These are phyloP conservation scores for Trichoderma polysporum DNA, from an alignment of 2,329 filamentous ascomycete genomes.

Conservation along the genomic window DNA sequence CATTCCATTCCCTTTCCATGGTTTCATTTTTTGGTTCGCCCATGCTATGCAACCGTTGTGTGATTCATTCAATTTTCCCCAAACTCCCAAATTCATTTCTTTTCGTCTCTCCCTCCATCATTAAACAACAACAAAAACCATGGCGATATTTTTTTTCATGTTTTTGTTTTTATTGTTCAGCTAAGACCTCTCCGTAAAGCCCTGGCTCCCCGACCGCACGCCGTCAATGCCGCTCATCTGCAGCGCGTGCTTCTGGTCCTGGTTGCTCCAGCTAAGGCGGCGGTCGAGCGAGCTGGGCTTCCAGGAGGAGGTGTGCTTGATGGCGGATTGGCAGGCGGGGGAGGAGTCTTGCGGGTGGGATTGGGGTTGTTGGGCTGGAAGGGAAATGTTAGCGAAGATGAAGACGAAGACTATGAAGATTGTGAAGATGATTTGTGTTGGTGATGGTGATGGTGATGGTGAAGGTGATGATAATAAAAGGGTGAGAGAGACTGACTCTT, in stretches of 20 bases:
- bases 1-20: not conserved
- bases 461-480: too few species aligned
- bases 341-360: not conserved
- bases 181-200: slow-evolving; percentile 42
- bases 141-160: not conserved
- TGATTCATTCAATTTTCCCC: not conserved
- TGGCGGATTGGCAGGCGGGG: slow-evolving; percentile 24
- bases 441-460: too few species aligned
- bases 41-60: not conserved
- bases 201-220: slow-evolving; percentile 37
- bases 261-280: slow-evolving; percentile 52
- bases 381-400: not conserved
- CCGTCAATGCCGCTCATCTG: slow-evolving; percentile 46
- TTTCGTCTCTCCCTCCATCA: not conserved
- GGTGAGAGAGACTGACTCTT: not conserved
- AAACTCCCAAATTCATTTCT: not conserved
- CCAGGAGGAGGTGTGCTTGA: slow-evolving; percentile 43
- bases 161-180: not conserved
- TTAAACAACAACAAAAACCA: too few species aligned
- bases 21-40: not conserved
- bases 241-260: slow-evolving; percentile 54
- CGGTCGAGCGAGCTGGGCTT: slow-evolving; percentile 43
- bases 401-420: too few species aligned
- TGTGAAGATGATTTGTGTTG: not conserved
- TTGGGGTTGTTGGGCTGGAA: not conserved